phyloP scores from a whole-genome alignment of 2,329 filamentous ascomycete species.

The Leptographium flavum region DNA sequence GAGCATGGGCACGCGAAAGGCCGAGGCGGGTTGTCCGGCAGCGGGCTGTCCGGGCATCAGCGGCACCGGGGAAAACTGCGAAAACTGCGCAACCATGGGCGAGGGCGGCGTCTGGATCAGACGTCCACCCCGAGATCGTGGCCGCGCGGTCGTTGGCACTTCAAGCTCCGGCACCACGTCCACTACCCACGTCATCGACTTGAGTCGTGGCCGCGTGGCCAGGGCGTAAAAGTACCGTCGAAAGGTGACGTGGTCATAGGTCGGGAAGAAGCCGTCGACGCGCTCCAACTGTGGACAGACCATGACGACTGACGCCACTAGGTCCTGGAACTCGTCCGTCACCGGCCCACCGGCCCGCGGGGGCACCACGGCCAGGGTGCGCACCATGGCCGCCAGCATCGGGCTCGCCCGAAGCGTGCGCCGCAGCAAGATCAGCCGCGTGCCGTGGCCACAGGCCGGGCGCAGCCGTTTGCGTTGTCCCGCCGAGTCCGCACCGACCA shows the following conservation, averaged over 20 bases:
- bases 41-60: too few species aligned
- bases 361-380: slow-evolving; percentile 36
- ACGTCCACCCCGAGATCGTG: neutral
- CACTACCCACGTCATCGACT: slow-evolving; percentile 46
- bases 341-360: slow-evolving; percentile 18
- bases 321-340: slow-evolving; percentile 38
- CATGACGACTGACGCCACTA: slow-evolving; percentile 48
- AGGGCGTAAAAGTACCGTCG: slow-evolving; percentile 44
- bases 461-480: slow-evolving; percentile 44
- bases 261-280: slow-evolving; percentile 37
- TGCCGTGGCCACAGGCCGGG: slow-evolving; percentile 25
- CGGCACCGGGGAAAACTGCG: too few species aligned
- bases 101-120: slow-evolving; percentile 3
- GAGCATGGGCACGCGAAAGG: neutral
- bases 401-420: slow-evolving; percentile 40
- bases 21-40: neutral
- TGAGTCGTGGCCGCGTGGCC: slow-evolving; percentile 39
- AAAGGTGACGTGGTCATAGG: slow-evolving; percentile 38
- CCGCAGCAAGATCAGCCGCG: slow-evolving; percentile 40
- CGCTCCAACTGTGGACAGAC: slow-evolving; percentile 50
- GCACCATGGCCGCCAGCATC: slow-evolving; percentile 39
- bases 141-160: too few species aligned
- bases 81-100: neutral
- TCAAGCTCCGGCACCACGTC: slow-evolving; percentile 19
- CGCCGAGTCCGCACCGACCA: slow-evolving; percentile 38